These are phyloP conservation scores for Suhomyces prunicola DNA, from an alignment of 805 yeast species.

Conservation along the genomic window DNA sequence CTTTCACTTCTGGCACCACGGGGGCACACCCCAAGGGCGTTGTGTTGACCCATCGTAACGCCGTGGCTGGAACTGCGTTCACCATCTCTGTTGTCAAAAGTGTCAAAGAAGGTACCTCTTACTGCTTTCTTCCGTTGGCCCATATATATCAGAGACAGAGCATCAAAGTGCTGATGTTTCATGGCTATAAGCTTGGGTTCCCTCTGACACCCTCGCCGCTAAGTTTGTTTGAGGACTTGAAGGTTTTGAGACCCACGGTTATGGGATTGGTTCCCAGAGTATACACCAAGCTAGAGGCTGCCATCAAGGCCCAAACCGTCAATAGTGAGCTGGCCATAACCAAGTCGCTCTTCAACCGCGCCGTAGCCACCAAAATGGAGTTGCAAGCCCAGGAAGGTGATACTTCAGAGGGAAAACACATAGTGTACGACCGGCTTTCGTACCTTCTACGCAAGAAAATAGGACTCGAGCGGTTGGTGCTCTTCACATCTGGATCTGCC, in stretches of 20 bases:
- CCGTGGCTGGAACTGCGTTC: constrained; percentile 18
- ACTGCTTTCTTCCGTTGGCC: constrained; percentile 33
- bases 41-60: constrained; percentile 17
- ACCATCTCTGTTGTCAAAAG: neutral
- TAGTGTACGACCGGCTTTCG: constrained; percentile 8
- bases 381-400: constrained; percentile 16
- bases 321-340: constrained; percentile 14
- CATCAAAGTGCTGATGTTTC: constrained; percentile 16
- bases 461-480: constrained; percentile 28
- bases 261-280: constrained; percentile 27
- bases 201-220: constrained; percentile 20
- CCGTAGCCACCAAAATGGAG: constrained; percentile 3
- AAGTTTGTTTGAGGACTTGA: constrained; percentile 23
- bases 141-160: constrained; percentile 35
- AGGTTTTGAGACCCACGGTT: constrained; percentile 18
- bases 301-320: constrained; percentile 20
- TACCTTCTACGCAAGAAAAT: constrained; percentile 33
- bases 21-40: constrained; percentile 27
- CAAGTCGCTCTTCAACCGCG: constrained; percentile 3
- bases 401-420: neutral
- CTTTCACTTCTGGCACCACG: constrained; percentile 27
- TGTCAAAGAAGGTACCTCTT: constrained; percentile 7
- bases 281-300: constrained; percentile 23
- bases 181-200: constrained; percentile 25
- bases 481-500: constrained; percentile 25